phyloP scores from a whole-genome alignment of 2,329 filamentous ascomycete species.

The Clathrospora elynae region DNA sequence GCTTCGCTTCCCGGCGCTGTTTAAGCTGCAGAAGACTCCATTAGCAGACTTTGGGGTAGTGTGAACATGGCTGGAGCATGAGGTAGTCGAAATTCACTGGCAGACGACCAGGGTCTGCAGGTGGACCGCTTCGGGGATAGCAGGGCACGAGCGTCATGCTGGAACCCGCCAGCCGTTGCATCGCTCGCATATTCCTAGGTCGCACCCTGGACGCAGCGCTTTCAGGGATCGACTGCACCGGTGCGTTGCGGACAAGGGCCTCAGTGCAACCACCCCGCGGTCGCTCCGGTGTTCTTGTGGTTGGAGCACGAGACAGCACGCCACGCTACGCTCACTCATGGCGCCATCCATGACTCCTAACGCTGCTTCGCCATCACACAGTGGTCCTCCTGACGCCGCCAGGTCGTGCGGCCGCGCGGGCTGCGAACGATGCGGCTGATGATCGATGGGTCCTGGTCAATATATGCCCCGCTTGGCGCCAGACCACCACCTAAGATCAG shows the following conservation, averaged over 20 bases:
- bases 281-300: slow-evolving; percentile 26
- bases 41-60: slow-evolving; percentile 51
- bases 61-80: slow-evolving; percentile 49
- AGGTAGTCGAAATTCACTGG: slow-evolving; percentile 49
- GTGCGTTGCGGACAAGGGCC: slow-evolving; percentile 19
- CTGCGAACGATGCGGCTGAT: slow-evolving; percentile 47
- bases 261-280: slow-evolving; percentile 37
- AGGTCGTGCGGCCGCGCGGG: slow-evolving; percentile 29
- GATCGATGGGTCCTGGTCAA: slow-evolving; percentile 42
- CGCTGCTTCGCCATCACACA: slow-evolving; percentile 10
- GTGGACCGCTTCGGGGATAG: slow-evolving; percentile 39
- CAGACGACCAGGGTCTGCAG: slow-evolving; percentile 39
- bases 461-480: slow-evolving; percentile 46
- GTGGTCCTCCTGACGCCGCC: slow-evolving; percentile 24
- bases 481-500: slow-evolving; percentile 48
- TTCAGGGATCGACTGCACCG: slow-evolving; percentile 47
- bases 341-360: slow-evolving; percentile 21
- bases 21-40: slow-evolving; percentile 48
- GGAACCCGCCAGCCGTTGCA: slow-evolving; percentile 50
- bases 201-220: slow-evolving; percentile 38
- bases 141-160: slow-evolving; percentile 45
- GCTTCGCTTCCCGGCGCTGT: slow-evolving; percentile 49
- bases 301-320: slow-evolving; percentile 34
- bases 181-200: slow-evolving; percentile 43
- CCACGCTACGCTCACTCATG: slow-evolving; percentile 22